Evolutionary conservation across 164 flowering plant species (phyloP).

Genomic region (Amborella trichopoda): DNA sequence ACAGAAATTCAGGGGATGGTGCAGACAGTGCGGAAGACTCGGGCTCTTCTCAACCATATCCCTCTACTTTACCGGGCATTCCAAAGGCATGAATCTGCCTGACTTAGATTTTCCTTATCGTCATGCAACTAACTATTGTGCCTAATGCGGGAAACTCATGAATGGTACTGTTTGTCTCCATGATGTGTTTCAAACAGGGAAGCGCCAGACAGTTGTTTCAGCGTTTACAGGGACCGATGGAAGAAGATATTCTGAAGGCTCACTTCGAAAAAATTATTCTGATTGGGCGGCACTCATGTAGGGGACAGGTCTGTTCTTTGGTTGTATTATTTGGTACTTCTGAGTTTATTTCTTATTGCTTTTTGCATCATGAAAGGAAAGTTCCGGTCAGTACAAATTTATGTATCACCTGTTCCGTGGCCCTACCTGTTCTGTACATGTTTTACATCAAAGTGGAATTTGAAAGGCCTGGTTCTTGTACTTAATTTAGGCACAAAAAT

Average conservation of each 20-base stretch:
- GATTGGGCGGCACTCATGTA: constrained; percentile 37
- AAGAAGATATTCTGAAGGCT: constrained; percentile 55
- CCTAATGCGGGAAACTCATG: not conserved
- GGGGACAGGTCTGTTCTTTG: constrained; percentile 36
- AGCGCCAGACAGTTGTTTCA: constrained; percentile 92
- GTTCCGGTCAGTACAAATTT: no score
- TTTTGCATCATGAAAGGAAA: no score
- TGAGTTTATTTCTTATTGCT: no score
- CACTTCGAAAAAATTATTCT: constrained; percentile 68
- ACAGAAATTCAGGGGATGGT: constrained; percentile 71
- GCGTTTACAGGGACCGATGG: constrained; percentile 75
- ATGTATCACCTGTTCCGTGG: no score
- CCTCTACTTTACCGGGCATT: constrained; percentile 88
- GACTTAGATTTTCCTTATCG: not conserved
- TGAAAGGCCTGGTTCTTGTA: no score
- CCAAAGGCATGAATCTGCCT: constrained; percentile 50
- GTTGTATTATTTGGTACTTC: not conserved
- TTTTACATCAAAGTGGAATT: no score
- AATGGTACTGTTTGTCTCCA: not conserved
- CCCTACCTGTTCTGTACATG: no score
- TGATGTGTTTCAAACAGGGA: constrained; percentile 38
- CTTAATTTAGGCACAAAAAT: no score
- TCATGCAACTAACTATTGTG: not conserved
- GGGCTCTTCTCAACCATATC: constrained; percentile 89
- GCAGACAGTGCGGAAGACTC: constrained; percentile 98